phyloP scores from a whole-genome alignment of 345 rosid species.

The Pseudoturritis turrita region DNA sequence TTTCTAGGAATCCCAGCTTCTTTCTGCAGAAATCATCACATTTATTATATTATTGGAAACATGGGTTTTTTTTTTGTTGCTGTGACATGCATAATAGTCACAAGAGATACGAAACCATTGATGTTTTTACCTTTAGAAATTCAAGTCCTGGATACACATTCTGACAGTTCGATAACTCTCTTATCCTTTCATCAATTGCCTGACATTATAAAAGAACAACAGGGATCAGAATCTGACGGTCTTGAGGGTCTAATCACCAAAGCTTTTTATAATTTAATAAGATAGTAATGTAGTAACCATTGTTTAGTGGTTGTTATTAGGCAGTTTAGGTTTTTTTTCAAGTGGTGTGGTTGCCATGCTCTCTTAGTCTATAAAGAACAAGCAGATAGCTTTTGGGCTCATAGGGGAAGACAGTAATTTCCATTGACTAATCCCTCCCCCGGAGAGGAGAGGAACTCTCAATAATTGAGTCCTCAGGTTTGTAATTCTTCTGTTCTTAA shows the following conservation, averaged over 20 bases:
- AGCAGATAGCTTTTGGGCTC: not conserved
- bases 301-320: slow-evolving; percentile 3
- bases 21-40: slow-evolving; percentile 44
- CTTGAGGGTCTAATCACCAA: slow-evolving; percentile 1
- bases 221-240: slow-evolving; percentile 18
- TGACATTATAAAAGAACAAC: slow-evolving; percentile 24
- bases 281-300: not conserved
- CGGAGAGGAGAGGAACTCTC: not conserved
- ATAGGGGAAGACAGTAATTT: not conserved
- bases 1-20: slow-evolving; percentile 82
- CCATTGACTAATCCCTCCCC: not conserved
- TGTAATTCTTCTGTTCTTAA: not conserved
- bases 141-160: slow-evolving; percentile 64
- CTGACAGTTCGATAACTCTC: slow-evolving; percentile 92
- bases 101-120: not conserved
- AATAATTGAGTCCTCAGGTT: not conserved
- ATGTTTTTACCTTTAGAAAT: slow-evolving; percentile 67
- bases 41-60: not conserved
- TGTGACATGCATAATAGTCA: slow-evolving; percentile 2
- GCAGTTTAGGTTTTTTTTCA: not conserved
- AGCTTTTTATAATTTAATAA: not conserved
- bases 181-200: slow-evolving; percentile 97
- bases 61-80: not conserved
- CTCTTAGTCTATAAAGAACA: not conserved
- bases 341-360: not conserved